Percentiles rank a stretch among this genome's conserved stretches.
phyloP scores from a whole-genome alignment of 169 alveolate species.

The Eimeria brunetti region DNA sequence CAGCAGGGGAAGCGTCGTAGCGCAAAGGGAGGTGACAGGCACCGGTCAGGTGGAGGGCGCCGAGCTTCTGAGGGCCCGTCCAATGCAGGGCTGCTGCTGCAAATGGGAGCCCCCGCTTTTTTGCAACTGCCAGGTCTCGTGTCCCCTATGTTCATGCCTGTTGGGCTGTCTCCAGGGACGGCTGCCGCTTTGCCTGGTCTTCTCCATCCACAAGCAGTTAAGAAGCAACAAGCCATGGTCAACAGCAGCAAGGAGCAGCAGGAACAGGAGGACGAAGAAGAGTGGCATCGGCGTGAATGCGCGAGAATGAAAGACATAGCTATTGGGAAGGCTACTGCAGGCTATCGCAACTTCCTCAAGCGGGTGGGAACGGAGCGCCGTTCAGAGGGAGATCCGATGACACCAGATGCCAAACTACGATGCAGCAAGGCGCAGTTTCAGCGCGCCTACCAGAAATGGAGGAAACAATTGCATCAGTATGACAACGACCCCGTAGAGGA shows the following conservation, averaged over 20 bases:
- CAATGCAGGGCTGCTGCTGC: conserved; percentile 62
- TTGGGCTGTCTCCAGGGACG: conserved; percentile 48
- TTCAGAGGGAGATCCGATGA: conserved; percentile 83
- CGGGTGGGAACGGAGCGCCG: conserved; percentile 83
- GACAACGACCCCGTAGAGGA: conserved; percentile 76
- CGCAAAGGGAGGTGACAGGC: conserved; percentile 63
- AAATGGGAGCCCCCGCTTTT: conserved; percentile 73
- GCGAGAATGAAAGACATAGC: conserved; percentile 87
- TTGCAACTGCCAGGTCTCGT: conserved; percentile 77
- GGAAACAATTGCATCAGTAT: conserved; percentile 84
- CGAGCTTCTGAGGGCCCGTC: conserved; percentile 44
- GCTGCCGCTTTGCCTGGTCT: conserved; percentile 52
- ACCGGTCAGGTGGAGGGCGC: conserved; percentile 56
- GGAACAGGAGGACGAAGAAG: conserved; percentile 75
- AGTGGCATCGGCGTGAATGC: conserved; percentile 79
- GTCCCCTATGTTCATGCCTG: conserved; percentile 79
- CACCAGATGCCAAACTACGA: conserved; percentile 85
- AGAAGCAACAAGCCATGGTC: conserved; percentile 60
- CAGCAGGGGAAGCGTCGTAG: conserved; percentile 67
- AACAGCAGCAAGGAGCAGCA: conserved; percentile 72
- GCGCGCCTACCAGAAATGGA: conserved; percentile 84
- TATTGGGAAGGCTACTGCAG: conserved; percentile 86
- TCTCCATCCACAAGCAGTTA: conserved; percentile 61
- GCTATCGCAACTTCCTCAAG: conserved; percentile 84
- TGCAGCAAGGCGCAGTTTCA: conserved; percentile 84